These are phyloP conservation scores for Termitomyces sp. DNA, from an alignment of 768 basidiomycete species.

Conservation along the genomic window DNA sequence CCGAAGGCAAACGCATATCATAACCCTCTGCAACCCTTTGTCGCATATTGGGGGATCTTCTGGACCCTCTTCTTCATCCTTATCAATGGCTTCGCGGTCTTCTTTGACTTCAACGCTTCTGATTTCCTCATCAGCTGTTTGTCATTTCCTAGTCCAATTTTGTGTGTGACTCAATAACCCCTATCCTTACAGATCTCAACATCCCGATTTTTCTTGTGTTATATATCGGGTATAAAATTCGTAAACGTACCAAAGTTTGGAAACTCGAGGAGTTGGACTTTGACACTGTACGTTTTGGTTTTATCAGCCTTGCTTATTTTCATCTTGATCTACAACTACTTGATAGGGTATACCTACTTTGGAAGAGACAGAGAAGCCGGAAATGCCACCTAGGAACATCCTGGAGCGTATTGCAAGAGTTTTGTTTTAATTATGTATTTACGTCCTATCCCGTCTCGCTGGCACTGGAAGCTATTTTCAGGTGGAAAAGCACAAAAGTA, in stretches of 20 bases:
- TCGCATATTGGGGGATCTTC: conserved; percentile 65
- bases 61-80: conserved; percentile 52
- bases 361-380: conserved; percentile 61
- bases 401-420: conserved; percentile 41
- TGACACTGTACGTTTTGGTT: conserved; percentile 49
- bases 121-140: not conserved
- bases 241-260: conserved; percentile 41
- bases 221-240: conserved; percentile 40
- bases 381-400: conserved; percentile 43
- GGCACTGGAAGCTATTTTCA: no score
- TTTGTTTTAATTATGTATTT: conserved; percentile 39
- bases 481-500: no score
- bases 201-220: conserved; percentile 38
- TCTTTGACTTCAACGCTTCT: conserved; percentile 55
- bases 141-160: conserved; percentile 6
- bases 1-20: conserved; percentile 57
- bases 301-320: no score
- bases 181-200: conserved; percentile 30
- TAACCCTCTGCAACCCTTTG: conserved; percentile 57
- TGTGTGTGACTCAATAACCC: not conserved
- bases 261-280: conserved; percentile 65
- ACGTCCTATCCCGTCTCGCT: no score
- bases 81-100: conserved; percentile 48
- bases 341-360: conserved; percentile 56
- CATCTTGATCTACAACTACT: not conserved